phyloP scores from a whole-genome alignment of 768 basidiomycete species.

The Psilocybe cyanescens region DNA sequence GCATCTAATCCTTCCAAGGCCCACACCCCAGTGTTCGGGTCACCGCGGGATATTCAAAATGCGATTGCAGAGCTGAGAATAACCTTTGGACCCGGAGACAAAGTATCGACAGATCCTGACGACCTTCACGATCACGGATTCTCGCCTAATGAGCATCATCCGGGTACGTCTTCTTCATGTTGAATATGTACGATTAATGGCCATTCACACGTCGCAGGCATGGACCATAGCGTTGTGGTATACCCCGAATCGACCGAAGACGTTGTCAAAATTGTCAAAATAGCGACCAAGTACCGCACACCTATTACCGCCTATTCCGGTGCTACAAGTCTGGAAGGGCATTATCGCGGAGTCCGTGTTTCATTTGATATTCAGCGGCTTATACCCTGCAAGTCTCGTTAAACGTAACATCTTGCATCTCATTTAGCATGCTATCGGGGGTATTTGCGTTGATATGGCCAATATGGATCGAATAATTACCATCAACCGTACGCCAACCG shows the following conservation, averaged over 20 bases:
- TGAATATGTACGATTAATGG: neutral
- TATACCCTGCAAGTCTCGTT: neutral
- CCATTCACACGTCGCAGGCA: conserved; percentile 30
- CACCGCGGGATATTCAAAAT: conserved; percentile 51
- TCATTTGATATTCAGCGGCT: neutral
- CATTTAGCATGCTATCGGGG: conserved; percentile 46
- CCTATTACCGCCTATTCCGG: conserved; percentile 82
- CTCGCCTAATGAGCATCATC: conserved; percentile 54
- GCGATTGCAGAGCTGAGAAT: conserved; percentile 55
- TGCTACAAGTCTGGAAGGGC: conserved; percentile 83
- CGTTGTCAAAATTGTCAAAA: conserved; percentile 76
- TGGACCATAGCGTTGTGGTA: conserved; percentile 61
- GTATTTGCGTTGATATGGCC: conserved; percentile 82
- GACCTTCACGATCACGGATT: conserved; percentile 59
- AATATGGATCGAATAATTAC: conserved; percentile 79
- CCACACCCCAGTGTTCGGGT: conserved; percentile 44
- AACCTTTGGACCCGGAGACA: conserved; percentile 35
- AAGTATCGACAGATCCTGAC: conserved; percentile 54
- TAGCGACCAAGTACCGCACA: conserved; percentile 75
- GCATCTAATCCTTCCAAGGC: neutral
- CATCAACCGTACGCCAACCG: conserved; percentile 57
- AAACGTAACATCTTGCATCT: neutral
- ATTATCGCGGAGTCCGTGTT: conserved; percentile 60
- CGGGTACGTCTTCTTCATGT: conserved; percentile 37
- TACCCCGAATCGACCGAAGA: conserved; percentile 77